Evolutionary conservation across 352 stramenopile genomes (phyloP).

Genomic region (Phytophthora citricola): DNA sequence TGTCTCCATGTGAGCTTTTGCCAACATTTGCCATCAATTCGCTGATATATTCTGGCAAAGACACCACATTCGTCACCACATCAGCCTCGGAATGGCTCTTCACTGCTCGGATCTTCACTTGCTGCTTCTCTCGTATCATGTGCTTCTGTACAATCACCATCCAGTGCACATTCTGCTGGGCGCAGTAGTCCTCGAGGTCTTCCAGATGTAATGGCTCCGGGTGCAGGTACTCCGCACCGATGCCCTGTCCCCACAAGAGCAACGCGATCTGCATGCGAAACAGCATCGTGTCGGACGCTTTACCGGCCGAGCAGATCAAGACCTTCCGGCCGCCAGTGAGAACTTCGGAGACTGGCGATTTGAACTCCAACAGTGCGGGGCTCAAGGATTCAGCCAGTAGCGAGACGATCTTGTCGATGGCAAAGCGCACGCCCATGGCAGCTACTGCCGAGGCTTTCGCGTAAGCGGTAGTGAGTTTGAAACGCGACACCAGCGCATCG

Average conservation of each 20-base stretch:
- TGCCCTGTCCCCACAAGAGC: constrained; percentile 74
- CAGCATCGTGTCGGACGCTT: constrained; percentile 73
- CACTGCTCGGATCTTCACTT: constrained; percentile 82
- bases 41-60: constrained; percentile 71
- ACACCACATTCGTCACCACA: constrained; percentile 64
- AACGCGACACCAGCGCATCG: constrained; percentile 80
- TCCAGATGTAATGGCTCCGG: constrained; percentile 80
- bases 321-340: constrained; percentile 58
- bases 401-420: constrained; percentile 87
- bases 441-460: constrained; percentile 73
- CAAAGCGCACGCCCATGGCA: constrained; percentile 87
- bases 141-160: constrained; percentile 91
- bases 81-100: constrained; percentile 76
- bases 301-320: constrained; percentile 80
- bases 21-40: constrained; percentile 46
- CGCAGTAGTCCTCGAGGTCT: constrained; percentile 85
- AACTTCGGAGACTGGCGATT: constrained; percentile 41
- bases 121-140: constrained; percentile 84
- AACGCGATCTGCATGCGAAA: constrained; percentile 84
- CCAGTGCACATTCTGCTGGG: constrained; percentile 75
- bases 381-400: constrained; percentile 58
- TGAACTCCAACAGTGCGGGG: constrained; percentile 40
- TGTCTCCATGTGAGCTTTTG: constrained; percentile 29
- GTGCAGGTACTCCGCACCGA: constrained; percentile 85
- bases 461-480: constrained; percentile 84